These are phyloP conservation scores for Dioszegia crocea DNA, from an alignment of 768 basidiomycete genomes.

Conservation along the genomic window DNA sequence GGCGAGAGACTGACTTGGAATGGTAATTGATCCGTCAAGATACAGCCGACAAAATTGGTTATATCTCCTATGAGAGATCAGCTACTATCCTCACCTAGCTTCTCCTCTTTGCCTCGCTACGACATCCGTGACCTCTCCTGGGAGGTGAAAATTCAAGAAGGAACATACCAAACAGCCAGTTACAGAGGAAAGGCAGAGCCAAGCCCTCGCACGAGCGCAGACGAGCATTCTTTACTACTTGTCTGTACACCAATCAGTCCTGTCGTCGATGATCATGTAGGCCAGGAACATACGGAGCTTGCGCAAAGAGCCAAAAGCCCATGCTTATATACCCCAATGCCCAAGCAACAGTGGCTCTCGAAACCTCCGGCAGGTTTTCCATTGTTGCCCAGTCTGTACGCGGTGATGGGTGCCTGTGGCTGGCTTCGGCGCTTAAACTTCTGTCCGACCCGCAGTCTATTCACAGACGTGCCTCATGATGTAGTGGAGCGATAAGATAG, in stretches of 20 bases:
- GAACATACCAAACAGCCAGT: conserved; percentile 79
- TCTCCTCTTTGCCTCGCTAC: background rate
- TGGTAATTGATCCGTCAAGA: conserved; percentile 86
- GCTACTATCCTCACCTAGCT: background rate
- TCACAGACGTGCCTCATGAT: too few species aligned
- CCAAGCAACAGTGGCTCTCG: background rate
- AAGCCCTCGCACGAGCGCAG: conserved; percentile 81
- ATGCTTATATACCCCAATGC: conserved; percentile 43
- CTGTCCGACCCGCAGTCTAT: too few species aligned
- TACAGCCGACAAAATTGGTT: conserved; percentile 74
- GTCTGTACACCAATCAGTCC: conserved; percentile 53
- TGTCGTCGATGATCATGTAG: background rate
- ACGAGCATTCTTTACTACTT: conserved; percentile 73
- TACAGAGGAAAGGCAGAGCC: conserved; percentile 84
- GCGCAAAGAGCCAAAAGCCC: conserved; percentile 45
- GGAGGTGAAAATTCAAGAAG: background rate
- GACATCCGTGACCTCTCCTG: too few species aligned
- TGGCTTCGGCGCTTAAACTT: too few species aligned
- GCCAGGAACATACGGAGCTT: conserved; percentile 33
- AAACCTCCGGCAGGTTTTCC: background rate
- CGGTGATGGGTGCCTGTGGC: background rate
- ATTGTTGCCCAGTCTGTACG: background rate
- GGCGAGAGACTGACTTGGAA: conserved; percentile 67
- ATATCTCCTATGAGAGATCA: conserved; percentile 65
- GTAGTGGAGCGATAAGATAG: too few species aligned